A percentile compares a stretch with the other conserved stretches of the same genome.
Evolutionary conservation across 345 rosid genomes (phyloP).

Genomic region (Brassica cretica): DNA sequence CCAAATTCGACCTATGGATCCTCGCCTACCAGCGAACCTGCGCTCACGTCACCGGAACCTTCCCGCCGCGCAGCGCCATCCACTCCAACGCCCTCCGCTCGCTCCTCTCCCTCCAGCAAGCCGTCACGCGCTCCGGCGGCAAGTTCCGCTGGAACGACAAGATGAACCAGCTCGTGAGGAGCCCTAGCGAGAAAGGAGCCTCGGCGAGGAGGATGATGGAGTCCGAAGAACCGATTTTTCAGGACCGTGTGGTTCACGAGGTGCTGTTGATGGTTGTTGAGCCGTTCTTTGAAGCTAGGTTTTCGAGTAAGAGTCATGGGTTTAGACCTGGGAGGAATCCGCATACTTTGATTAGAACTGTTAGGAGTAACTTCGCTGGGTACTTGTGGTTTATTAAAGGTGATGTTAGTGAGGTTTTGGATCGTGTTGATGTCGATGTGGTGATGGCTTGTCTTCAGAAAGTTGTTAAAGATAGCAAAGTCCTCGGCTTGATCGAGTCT

Average conservation of each 20-base stretch:
- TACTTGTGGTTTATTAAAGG: slow-evolving; percentile 91
- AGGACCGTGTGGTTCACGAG: slow-evolving; percentile 91
- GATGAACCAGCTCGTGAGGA: slow-evolving; percentile 59
- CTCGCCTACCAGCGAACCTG: slow-evolving; percentile 86
- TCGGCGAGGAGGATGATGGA: slow-evolving; percentile 42
- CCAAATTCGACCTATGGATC: slow-evolving; percentile 90
- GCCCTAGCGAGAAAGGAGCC: slow-evolving; percentile 59
- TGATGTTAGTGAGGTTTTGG: slow-evolving; percentile 65
- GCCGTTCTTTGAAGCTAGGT: slow-evolving; percentile 79
- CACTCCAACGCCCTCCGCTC: slow-evolving; percentile 64
- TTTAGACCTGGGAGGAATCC: slow-evolving; percentile 93
- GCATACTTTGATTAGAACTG: slow-evolving; percentile 83
- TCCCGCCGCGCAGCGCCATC: slow-evolving; percentile 88
- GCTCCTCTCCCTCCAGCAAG: slow-evolving; percentile 68
- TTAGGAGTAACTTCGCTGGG: slow-evolving; percentile 86
- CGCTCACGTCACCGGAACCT: slow-evolving; percentile 75
- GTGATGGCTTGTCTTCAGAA: slow-evolving; percentile 60
- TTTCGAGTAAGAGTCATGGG: slow-evolving; percentile 68
- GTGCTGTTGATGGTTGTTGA: slow-evolving; percentile 79
- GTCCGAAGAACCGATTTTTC: slow-evolving; percentile 68
- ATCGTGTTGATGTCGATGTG: slow-evolving; percentile 48
- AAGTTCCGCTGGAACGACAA: slow-evolving; percentile 77
- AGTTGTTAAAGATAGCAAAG: slow-evolving; percentile 69
- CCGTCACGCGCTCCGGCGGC: slow-evolving; percentile 52
- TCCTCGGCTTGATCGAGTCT: slow-evolving; percentile 59